Base-by-base conservation (phyloP, 768 basidiomycete species). In the Hygrocybe coccinea region DNA sequence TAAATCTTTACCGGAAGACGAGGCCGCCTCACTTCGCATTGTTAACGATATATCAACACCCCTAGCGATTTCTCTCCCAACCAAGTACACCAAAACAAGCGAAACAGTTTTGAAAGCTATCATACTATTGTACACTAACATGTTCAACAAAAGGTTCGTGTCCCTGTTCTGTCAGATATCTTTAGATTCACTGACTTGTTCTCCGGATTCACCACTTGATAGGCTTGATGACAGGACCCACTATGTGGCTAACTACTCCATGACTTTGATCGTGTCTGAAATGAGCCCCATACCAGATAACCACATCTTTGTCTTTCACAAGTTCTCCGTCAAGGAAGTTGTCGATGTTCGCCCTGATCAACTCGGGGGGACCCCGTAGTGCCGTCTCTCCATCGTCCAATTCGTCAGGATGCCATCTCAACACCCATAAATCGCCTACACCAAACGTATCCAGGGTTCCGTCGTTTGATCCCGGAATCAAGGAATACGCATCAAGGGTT, bases 211-310 rank as follows among this genome's bases (percentile, higher is more conserved):
- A n/a, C 49, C 49, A 50, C 49, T 50, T 50, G 14, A 50, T 24
- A 24, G 49, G 49, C 7, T 11, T 10, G 33, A 50, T 21, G 14
- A 11, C 29, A 24, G 49, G 49, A 25, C 49, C 49, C 8, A 50
- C 49, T 24, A 50, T 25, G 49, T 50, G 49, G 29, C 11, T 19
- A 9, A 7, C 49, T 11, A 10, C 49, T 50, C 49, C 49, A 24
- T 50, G 49, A 35, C 22, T 25, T 24, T 50, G 49, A 19, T 50
- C 49, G 29, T 50, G 49, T 35, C 33, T 50, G 49, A 50, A 50
- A 19, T 50, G 49, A 50, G 49, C 49, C 25, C 49, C 49, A 34
- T 50, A 50, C 49, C 49, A 50, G 11, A 50, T 25, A 50, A 50
- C 49, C 49, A 50, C 49, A 19, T 50, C 49, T 24, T 24, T 50